Evolutionary conservation across 2,329 filamentous ascomycete genomes (phyloP).

Genomic region (Alternaria triticimaculans): DNA sequence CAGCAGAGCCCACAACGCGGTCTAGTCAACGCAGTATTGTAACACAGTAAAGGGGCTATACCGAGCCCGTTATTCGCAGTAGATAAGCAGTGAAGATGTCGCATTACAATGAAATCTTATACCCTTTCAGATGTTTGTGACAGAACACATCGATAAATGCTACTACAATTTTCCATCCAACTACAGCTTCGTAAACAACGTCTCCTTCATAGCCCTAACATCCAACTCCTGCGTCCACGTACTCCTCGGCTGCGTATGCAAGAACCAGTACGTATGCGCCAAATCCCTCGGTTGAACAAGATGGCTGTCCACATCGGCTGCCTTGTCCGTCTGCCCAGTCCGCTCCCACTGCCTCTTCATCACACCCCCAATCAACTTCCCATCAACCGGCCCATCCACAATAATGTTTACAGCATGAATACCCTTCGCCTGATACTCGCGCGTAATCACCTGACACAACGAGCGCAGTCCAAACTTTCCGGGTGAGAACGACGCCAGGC

Average conservation of each 20-base stretch:
- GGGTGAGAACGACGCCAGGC: neutral
- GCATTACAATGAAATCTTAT: too few species aligned
- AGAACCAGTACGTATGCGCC: conserved; percentile 26
- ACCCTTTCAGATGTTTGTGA: too few species aligned
- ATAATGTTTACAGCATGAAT: neutral
- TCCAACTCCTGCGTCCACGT: conserved; percentile 33
- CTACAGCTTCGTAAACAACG: conserved; percentile 12
- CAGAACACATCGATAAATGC: too few species aligned
- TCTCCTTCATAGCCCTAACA: conserved; percentile 26
- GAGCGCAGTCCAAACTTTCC: neutral
- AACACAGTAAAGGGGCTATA: too few species aligned
- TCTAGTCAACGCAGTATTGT: too few species aligned
- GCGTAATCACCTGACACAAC: neutral
- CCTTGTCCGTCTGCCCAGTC: neutral
- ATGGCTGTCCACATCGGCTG: conserved; percentile 7
- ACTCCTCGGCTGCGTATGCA: conserved; percentile 30
- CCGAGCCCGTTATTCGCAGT: too few species aligned
- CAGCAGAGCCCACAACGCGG: too few species aligned
- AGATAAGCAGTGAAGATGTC: too few species aligned
- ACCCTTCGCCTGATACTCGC: neutral
- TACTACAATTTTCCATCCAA: accelerated
- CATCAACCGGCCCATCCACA: neutral
- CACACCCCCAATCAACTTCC: neutral
- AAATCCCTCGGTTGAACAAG: conserved; percentile 17
- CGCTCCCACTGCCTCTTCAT: neutral